Conservation (phyloP, 2,329 filamentous ascomycete species). For the Beauveria rudraprayagi region DNA sequence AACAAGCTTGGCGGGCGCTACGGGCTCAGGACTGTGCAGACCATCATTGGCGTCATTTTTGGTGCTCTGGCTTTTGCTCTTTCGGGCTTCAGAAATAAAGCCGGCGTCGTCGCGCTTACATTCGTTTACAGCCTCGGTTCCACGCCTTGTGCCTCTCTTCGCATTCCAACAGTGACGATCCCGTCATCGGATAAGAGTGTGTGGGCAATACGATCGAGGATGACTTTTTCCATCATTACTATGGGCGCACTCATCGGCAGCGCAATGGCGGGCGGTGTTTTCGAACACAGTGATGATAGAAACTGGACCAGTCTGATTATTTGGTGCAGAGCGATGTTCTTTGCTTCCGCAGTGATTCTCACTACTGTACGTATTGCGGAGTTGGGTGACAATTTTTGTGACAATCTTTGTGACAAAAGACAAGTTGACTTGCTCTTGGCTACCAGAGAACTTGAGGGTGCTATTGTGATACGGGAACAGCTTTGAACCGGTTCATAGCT, state of each 20-base stretch:
- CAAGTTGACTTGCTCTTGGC: not conserved
- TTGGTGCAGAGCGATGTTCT: conserved; percentile 5
- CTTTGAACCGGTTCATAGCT: no score
- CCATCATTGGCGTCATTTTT: conserved; percentile 11
- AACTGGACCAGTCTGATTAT: conserved; percentile 2
- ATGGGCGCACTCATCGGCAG: conserved; percentile 14
- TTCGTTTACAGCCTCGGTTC: conserved; percentile 15
- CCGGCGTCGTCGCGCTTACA: conserved; percentile 11
- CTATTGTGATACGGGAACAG: no score
- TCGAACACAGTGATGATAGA: not conserved
- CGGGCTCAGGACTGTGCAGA: conserved; percentile 13
- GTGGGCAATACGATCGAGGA: conserved; percentile 13
- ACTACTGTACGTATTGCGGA: not conserved
- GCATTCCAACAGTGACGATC: conserved; percentile 11
- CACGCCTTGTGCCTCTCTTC: conserved; percentile 13
- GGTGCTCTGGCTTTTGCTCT: conserved; percentile 10
- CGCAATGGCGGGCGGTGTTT: conserved; percentile 12
- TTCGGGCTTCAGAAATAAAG: conserved; percentile 5
- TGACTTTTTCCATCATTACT: conserved; percentile 13
- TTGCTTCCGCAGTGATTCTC: not conserved
- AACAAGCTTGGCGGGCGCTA: conserved; percentile 14
- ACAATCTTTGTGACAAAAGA: not conserved
- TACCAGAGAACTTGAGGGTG: not conserved
- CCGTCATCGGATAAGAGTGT: conserved; percentile 11
- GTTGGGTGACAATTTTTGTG: not conserved